Evolutionary conservation across 495 filamentous ascomycete species (phyloP), one percentile per base, ranked within the genome.

Genomic region (Emericellopsis terricola): DNA sequence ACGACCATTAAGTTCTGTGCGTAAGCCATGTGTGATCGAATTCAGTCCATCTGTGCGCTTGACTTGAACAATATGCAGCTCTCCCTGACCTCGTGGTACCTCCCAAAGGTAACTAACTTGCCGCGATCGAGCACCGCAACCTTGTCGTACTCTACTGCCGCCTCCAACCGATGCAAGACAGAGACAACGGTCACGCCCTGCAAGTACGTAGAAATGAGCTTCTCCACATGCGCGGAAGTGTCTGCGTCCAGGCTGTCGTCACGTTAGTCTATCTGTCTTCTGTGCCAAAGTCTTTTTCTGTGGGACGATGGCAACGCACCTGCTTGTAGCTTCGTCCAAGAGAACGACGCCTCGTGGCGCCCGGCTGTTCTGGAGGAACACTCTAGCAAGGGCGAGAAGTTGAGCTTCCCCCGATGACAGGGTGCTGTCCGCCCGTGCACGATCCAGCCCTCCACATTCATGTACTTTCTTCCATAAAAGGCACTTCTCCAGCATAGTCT

Each of bases 381-480:
- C 73, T 3, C 72, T 58, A 2, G 69, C 70, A 11, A 80, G 57
- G 42, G 68, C 68, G 39, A 78, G 61, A 14, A 80, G 53, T 47
- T 78, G 75, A 17, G 53, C 55, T 42, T 80, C 72, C 1, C 75
- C 75, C 28, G 64, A 60, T 3, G 63, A 69, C 8, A 74, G 55
- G 38, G 53, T 52, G 26, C 60, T 45, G 14, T 30, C 36, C 16
- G 23, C 33, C 6, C 26, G 28, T 9, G 59, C 48, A 7, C 52
- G 51, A 43, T 63, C 59, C 0, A 72, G 46, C 3, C 51, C 56
- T 0, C 59, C 64, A 24, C 57, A 54, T 29, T 54, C 55, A 33
- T 50, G 16, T 30, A 71, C 47, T n/a, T 51, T 48, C 10, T 51
- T 40, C 41, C 57, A 59, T 15, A 67, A 40, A 8, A 50, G 44